Evolutionary conservation across 139 green algal genomes (phyloP), one percentile per base, ranked within the genome.

Genomic region (Chlamydomonas sphaeroides): DNA sequence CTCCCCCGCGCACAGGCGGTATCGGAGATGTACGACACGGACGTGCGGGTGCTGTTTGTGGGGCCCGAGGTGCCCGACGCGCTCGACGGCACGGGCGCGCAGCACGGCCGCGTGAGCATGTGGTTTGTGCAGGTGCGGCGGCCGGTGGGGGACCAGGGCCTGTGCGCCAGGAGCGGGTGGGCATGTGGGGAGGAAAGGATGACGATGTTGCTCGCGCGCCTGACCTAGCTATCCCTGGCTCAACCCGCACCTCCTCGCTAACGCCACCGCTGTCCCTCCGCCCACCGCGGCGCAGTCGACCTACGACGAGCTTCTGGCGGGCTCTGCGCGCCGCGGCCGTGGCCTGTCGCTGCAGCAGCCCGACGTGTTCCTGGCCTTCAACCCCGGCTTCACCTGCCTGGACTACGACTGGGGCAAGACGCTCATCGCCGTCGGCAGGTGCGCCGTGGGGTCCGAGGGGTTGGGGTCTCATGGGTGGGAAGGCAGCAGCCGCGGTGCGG

Each of bases 351-450:
- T 8, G 18, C 72, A 10, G 72, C 41, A 4, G 26, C 85, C 81
- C 20, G 80, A 85, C 53, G 35, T 74, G 28, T 81, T 78, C 20
- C 59, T 87, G 20, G 69, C 80, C 26, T 89, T 83, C 80, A 89
- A 87, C 62, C 65, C 72, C 2, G 80, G 80, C 36, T 51, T 89
- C 57, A 87, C 80, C 25, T 85, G 86, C 76, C 68, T 69, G 17
- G 80, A 87, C 65, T 87, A 87, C 33, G 63, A 78, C 20, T 85
- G 80, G 80, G 4, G 18, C 0, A 7, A 17, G 11, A 85, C 76
- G 20, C 32, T 85, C 2, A 42, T n/a, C 4, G 61, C 78, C 1
- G 35, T 89, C 26, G 4, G 5, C 35, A 80, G 57, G 83, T 84
- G 59, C 15, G 72, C 21, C 23, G 15, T 61, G 51, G 51, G n/a